Evolutionary conservation across 1,139 yeast species (phyloP).

Genomic region (Meyerozyma sp.): DNA sequence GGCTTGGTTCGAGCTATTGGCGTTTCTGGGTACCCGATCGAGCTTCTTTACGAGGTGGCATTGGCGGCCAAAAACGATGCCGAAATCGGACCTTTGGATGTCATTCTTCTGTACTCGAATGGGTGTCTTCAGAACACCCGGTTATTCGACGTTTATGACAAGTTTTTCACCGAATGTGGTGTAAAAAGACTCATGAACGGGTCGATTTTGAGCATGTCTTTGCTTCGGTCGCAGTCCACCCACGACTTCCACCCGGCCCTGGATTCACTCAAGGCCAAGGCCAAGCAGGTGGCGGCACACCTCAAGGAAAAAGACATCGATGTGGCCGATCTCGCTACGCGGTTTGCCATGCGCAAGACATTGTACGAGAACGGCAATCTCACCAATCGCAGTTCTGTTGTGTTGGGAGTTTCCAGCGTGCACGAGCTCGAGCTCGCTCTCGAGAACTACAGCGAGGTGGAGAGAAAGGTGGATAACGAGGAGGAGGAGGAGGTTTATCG

Average conservation of each 20-base stretch:
- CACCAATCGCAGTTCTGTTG: slow-evolving; percentile 51
- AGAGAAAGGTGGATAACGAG: slow-evolving; percentile 24
- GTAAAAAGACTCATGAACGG: slow-evolving; percentile 65
- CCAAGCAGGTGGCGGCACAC: slow-evolving; percentile 46
- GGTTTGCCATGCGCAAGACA: slow-evolving; percentile 60
- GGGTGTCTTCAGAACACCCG: slow-evolving; percentile 77
- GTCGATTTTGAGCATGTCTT: slow-evolving; percentile 84
- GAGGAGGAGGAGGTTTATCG: slow-evolving; percentile 39
- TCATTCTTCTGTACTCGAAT: slow-evolving; percentile 73
- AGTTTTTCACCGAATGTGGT: slow-evolving; percentile 49
- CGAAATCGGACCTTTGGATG: slow-evolving; percentile 56
- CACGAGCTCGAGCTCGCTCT: slow-evolving; percentile 62
- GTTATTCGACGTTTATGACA: slow-evolving; percentile 43
- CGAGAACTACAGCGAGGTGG: slow-evolving; percentile 49
- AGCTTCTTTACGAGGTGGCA: slow-evolving; percentile 52
- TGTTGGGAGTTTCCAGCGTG: slow-evolving; percentile 65
- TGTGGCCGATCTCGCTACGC: slow-evolving; percentile 74
- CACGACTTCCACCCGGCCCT: slow-evolving; percentile 81
- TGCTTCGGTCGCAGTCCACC: slow-evolving; percentile 63
- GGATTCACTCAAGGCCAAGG: slow-evolving; percentile 48
- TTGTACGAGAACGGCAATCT: slow-evolving; percentile 10
- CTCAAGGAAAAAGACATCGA: slow-evolving; percentile 43
- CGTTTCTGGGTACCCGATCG: slow-evolving; percentile 82
- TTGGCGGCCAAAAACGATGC: slow-evolving; percentile 12
- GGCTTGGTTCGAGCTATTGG: slow-evolving; percentile 70